Conservation (phyloP, 305 asterid species). For the Withania somnifera region DNA sequence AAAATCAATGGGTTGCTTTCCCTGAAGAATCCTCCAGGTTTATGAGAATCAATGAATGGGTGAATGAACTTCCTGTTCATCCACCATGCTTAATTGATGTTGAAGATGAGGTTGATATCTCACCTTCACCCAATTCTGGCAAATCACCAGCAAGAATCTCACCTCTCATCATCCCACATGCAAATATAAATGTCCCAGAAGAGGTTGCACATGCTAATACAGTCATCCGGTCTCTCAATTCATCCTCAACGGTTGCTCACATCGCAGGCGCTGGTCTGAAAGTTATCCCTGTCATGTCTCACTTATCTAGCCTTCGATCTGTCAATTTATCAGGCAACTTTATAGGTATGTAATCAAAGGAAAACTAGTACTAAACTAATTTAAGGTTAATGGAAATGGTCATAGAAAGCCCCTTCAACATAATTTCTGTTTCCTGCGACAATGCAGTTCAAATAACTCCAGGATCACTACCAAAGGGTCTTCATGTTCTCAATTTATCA, state of each 20-base stretch:
- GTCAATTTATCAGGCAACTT: conserved; percentile 65
- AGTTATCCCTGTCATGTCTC: conserved; percentile 53
- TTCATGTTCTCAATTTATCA: conserved; percentile 63
- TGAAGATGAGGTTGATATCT: conserved; percentile 24
- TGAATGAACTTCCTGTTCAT: conserved; percentile 38
- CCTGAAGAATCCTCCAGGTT: conserved; percentile 43
- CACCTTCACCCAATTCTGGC: conserved; percentile 24
- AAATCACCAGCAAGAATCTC: conserved; percentile 18
- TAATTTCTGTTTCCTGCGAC: background rate
- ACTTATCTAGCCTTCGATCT: conserved; percentile 52
- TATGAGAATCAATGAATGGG: conserved; percentile 55
- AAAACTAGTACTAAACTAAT: background rate
- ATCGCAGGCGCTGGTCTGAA: conserved; percentile 47
- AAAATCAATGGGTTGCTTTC: conserved; percentile 79
- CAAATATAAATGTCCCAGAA: conserved; percentile 22
- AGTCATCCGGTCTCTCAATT: conserved; percentile 49
- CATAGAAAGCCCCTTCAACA: background rate
- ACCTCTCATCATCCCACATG: conserved; percentile 11
- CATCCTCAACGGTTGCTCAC: conserved; percentile 70
- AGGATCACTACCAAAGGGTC: conserved; percentile 80
- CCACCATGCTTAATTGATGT: conserved; percentile 24
- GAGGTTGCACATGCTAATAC: conserved; percentile 52
- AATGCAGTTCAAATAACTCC: conserved; percentile 58
- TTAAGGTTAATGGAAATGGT: background rate
- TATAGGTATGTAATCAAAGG: conserved; percentile 34